Evolutionary conservation across 805 yeast genomes (phyloP), one percentile per base, ranked within the genome.

Genomic region (Candida arabinofermentans): DNA sequence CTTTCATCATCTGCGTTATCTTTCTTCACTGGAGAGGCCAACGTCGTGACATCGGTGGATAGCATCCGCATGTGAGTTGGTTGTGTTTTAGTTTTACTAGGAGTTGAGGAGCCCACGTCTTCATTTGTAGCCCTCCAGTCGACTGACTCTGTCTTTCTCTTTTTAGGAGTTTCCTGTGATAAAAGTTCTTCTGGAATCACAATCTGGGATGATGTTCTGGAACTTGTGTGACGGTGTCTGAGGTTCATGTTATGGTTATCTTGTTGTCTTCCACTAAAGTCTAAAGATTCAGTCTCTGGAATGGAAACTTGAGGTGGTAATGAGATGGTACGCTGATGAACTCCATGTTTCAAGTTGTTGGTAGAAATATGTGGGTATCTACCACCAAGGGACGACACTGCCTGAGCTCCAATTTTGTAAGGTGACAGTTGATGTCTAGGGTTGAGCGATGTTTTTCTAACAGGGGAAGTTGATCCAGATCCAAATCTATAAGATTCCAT

Each of bases 401-500:
- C 87, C 18, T 72, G 75, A 1, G 88, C 88, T 1, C 90, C 90
- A 9, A 81, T 71, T 50, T 78, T 79, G 1, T 87, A 84, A 21
- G 57, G 55, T 26, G 49, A 50, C n/a, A 48, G 50, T 33, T 42
- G 63, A 50, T 34, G 61, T 41, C 39, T 43, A 12, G 51, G 49
- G 27, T 43, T 41, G 24, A 46, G 36, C 16, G 50, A 40, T 6
- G 53, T 39, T 35, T 44, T 50, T 27, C 51, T 41, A 14, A 39
- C 30, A 24, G 49, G 36, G 13, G 42, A 8, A 13, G 50, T 5
- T 9, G 56, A 42, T 4, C 61, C 59, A 0, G 59, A 44, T 6
- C 68, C 69, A 46, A 64, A 64, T 39, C 44, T 56, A 44, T 57
- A 65, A 8, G 43, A 40, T 3, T 54, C 43, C 51, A 62, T 61